Evolutionary conservation across 805 yeast species (phyloP).

Genomic region (Kazachstania taianensis): DNA sequence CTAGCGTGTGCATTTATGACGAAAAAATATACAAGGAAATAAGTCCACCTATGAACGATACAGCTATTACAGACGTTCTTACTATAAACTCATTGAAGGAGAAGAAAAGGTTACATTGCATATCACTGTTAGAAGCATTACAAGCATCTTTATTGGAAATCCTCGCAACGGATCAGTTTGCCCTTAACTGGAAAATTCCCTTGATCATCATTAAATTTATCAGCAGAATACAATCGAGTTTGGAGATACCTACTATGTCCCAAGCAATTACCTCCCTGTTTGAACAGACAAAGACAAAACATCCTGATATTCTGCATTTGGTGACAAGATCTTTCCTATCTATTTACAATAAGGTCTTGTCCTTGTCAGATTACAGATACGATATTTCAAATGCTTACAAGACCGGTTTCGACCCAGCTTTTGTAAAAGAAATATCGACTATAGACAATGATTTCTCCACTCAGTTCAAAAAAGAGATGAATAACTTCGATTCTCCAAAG

Average conservation of each 20-base stretch:
- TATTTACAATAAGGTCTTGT: constrained; percentile 38
- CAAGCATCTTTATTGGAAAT: constrained; percentile 31
- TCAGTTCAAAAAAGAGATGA: constrained; percentile 43
- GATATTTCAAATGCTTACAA: constrained; percentile 35
- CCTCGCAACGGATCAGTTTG: constrained; percentile 11
- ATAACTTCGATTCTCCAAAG: constrained; percentile 35
- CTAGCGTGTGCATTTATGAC: constrained; percentile 45
- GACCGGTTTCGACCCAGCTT: constrained; percentile 35
- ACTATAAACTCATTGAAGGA: constrained; percentile 55
- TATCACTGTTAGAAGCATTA: constrained; percentile 34
- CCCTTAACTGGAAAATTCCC: constrained; percentile 46
- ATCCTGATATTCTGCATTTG: constrained; percentile 55
- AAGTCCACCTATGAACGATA: constrained; percentile 46
- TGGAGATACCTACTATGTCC: constrained; percentile 37
- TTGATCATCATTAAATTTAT: constrained; percentile 41
- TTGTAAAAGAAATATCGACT: constrained; percentile 36
- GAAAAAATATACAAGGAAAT: constrained; percentile 33
- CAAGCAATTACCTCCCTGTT: constrained; percentile 37
- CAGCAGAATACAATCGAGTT: constrained; percentile 42
- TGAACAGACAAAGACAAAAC: constrained; percentile 44
- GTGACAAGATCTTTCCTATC: constrained; percentile 54
- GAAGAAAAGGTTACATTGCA: constrained; percentile 38
- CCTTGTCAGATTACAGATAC: constrained; percentile 39
- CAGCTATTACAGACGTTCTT: constrained; percentile 44
- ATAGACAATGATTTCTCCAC: constrained; percentile 31